Evolutionary conservation across 2,329 filamentous ascomycete genomes (phyloP), one percentile per base, ranked within the genome.

Genomic region (Neoascochyta sp.): DNA sequence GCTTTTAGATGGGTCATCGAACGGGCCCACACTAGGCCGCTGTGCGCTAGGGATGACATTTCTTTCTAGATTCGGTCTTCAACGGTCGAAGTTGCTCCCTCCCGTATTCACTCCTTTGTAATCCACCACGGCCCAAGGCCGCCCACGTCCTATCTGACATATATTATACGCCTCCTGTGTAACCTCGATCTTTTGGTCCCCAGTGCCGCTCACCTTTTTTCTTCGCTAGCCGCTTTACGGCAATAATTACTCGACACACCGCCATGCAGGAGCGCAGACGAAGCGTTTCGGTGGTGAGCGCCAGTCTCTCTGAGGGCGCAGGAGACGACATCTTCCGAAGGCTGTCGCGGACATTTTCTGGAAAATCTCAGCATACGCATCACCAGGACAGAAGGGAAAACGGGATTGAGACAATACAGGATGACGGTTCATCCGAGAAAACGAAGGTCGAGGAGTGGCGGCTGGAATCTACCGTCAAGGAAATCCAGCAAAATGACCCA

Each of bases 381-480:
- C 46, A 10, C 29, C 36, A n/a, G 29, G 44, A 22, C 24, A 15
- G 15, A 24, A 18, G 9, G 36, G 36, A 16, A 29, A 32, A 18
- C 19, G 28, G 32, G 32, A 36, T 16, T 17, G 18, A 14, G 27
- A 20, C 27, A 24, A 37, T 12, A 12, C 16, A 31, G 22, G 30
- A 21, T 5, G 33, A 36, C 8, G 20, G 29, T 9, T 22, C 29
- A 12, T 50, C 46, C 10, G 35, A 34, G 8, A 48, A 35, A 24
- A 50, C 44, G 3, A 41, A 38, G 10, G 37, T 52, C 20, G 43
- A 47, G n/a, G 32, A 41, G 10, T 53, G 50, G 50, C 41, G 47
- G 13, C 34, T 53, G 7, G 50, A 43, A 8, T 36, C 24, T 12
- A 30, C 46, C 13, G 44, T 53, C 2, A 52, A 50, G 15, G 37